Base-by-base conservation (phyloP, 768 basidiomycete genomes). In the Lyophyllum decastes region DNA sequence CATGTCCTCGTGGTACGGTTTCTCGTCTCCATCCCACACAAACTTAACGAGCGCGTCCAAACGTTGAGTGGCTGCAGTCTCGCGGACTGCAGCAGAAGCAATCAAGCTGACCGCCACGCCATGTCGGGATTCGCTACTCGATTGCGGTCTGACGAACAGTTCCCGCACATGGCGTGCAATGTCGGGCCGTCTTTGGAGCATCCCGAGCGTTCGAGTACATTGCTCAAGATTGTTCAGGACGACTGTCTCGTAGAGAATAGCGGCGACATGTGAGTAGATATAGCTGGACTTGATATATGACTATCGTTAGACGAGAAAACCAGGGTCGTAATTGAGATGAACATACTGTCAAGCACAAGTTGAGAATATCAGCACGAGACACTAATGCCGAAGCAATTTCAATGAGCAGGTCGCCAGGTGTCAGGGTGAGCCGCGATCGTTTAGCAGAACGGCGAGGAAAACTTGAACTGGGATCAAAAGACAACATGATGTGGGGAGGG, bases 11-110 rank as follows among this genome's bases (percentile, higher is more conserved):
- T 82, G 73, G 33, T 78, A 81, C 16, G 86, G 82, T 33, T 85
- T 74, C 66, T 89, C 87, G 12, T 88, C 87, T 3, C 82, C 87
- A 59, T 86, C 86, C 90, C 90, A 92, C 34, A 82, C 72, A 64
- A 92, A 92, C 12, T 76, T 83, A 26, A 76, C 72, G 40, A 92
- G 78, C 19, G 86, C 87, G 47, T 91, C 90, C 43, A 92, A 70
- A 47, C 72, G 68, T 63, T 64, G 72, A 40, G 80, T 74, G 6
- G 72, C 71, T 8, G 85, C 87, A 9, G 82, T 73, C 21, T 74
- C 65, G 21, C 79, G 70, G 26, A 90, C 77, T 2, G 85, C 79
- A 17, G 73, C 68, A n/a, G 86, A 86, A 6, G 83, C 78, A 5
- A 70, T 58, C 52, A 72, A 71, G 52, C 77, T 73, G 45, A 76